A percentile compares a stretch with the other conserved stretches of the same genome.
These are phyloP conservation scores for Tarenaya hassleriana DNA, from an alignment of 345 rosid genomes.

Conservation along the genomic window DNA sequence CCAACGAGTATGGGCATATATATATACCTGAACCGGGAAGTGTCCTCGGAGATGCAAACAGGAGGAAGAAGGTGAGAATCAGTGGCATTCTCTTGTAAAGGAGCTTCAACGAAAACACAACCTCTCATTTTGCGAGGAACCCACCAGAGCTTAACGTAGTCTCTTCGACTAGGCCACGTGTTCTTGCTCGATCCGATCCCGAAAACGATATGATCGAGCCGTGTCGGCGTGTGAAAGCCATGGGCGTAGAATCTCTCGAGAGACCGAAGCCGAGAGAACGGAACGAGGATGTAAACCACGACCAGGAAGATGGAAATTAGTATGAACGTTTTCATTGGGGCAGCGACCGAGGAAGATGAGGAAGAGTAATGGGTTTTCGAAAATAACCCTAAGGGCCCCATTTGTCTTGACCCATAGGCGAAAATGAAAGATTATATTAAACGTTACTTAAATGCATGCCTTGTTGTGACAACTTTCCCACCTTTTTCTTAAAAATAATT, in stretches of 20 bases:
- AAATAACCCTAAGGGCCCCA: constrained; percentile 29
- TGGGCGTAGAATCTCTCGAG: constrained; percentile 25
- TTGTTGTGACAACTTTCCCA: constrained; percentile 15
- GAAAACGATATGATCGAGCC: constrained; percentile 56
- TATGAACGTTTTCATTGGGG: constrained; percentile 32
- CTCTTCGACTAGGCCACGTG: constrained; percentile 52
- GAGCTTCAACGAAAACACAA: constrained; percentile 48
- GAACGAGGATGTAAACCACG: constrained; percentile 39
- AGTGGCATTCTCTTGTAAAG: constrained; percentile 9
- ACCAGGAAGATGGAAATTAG: constrained; percentile 36
- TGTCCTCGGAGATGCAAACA: constrained; percentile 58
- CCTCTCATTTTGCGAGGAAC: constrained; percentile 51
- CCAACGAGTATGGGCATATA: no score
- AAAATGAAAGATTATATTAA: constrained; percentile 3
- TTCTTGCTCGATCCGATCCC: constrained; percentile 52
- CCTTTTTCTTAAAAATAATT: not conserved
- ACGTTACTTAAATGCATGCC: constrained; percentile 4
- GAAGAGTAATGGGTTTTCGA: constrained; percentile 34
- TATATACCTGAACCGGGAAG: constrained; percentile 51
- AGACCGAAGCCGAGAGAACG: constrained; percentile 35
- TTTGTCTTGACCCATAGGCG: constrained; percentile 15
- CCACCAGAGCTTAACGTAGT: constrained; percentile 78
- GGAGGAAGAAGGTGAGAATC: constrained; percentile 47
- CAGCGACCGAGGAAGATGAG: constrained; percentile 8
- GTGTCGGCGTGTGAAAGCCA: constrained; percentile 28